Conservation (phyloP, 192 early-diverging fungal genomes). For the Coemansia sp. region DNA sequence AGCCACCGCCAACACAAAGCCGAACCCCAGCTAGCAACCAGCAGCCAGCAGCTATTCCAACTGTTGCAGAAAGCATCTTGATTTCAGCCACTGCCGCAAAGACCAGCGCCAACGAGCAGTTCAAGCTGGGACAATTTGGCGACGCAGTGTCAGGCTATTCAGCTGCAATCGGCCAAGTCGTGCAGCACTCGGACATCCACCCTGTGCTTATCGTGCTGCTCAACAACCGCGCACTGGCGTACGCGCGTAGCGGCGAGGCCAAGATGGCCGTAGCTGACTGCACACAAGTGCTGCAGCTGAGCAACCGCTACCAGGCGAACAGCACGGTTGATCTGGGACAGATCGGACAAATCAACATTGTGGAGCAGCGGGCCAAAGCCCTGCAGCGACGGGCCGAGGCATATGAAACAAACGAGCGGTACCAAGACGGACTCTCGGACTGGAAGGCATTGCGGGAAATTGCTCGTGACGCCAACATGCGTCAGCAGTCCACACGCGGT, state of each 20-base stretch:
- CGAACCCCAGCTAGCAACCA: background rate
- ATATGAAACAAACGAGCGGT: constrained; percentile 81
- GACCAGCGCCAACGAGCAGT: constrained; percentile 73
- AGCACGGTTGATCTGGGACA: constrained; percentile 21
- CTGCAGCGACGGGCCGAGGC: constrained; percentile 76
- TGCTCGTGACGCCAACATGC: constrained; percentile 26
- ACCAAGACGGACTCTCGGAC: constrained; percentile 64
- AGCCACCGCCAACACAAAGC: background rate
- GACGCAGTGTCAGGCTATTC: constrained; percentile 76
- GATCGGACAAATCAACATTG: constrained; percentile 30
- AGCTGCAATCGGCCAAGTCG: constrained; percentile 62
- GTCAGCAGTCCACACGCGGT: constrained; percentile 52
- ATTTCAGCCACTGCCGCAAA: constrained; percentile 39
- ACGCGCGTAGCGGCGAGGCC: constrained; percentile 83
- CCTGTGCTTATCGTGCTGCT: constrained; percentile 62
- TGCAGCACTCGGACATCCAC: constrained; percentile 57
- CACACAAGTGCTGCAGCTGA: constrained; percentile 46
- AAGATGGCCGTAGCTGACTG: constrained; percentile 71
- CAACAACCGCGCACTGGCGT: constrained; percentile 84
- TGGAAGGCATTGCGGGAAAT: constrained; percentile 55
- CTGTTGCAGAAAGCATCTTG: constrained; percentile 19
- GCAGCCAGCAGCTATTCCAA: constrained; percentile 9
- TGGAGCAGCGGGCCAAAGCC: constrained; percentile 71
- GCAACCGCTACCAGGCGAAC: constrained; percentile 33
- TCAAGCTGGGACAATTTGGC: constrained; percentile 88